Evolutionary conservation across 306 rosid genomes (phyloP).

Genomic region (Dryas drummondii): DNA sequence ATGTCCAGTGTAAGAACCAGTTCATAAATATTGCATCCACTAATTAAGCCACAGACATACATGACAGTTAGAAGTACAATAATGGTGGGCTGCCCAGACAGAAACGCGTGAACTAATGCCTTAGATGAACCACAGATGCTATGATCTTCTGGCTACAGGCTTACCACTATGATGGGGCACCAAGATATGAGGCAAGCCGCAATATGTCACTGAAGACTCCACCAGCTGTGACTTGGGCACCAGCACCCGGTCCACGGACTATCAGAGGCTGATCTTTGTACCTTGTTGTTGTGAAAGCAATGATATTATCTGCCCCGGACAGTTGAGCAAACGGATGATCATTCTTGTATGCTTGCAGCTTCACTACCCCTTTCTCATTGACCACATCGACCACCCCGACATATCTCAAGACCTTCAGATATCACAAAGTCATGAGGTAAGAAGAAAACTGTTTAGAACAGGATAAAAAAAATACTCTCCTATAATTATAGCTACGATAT

Average conservation of each 20-base stretch:
- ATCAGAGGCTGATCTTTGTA: constrained; percentile 80
- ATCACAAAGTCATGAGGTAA: constrained; percentile 18
- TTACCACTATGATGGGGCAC: constrained; percentile 78
- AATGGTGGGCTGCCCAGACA: no score
- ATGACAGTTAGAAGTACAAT: background rate
- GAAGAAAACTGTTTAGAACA: no score
- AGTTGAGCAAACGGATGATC: constrained; percentile 98
- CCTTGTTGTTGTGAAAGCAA: constrained; percentile 88
- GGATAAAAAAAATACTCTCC: no score
- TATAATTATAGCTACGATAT: background rate
- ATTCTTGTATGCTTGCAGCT: constrained; percentile 73
- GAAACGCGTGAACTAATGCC: background rate
- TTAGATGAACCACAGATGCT: background rate
- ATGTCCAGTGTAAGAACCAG: background rate
- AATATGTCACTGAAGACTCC: constrained; percentile 89
- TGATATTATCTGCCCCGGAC: constrained; percentile 89
- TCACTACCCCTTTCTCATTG: constrained; percentile 64
- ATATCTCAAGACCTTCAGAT: constrained; percentile 85
- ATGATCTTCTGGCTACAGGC: background rate
- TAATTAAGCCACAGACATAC: background rate
- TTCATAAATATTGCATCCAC: background rate
- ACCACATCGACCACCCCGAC: constrained; percentile 92
- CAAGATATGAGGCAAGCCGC: constrained; percentile 96
- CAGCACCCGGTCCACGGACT: constrained; percentile 96
- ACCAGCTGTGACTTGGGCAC: constrained; percentile 98